Evolutionary conservation across 1,284 basidiomycete genomes (phyloP).

Genomic region (Trichosporon sp.): DNA sequence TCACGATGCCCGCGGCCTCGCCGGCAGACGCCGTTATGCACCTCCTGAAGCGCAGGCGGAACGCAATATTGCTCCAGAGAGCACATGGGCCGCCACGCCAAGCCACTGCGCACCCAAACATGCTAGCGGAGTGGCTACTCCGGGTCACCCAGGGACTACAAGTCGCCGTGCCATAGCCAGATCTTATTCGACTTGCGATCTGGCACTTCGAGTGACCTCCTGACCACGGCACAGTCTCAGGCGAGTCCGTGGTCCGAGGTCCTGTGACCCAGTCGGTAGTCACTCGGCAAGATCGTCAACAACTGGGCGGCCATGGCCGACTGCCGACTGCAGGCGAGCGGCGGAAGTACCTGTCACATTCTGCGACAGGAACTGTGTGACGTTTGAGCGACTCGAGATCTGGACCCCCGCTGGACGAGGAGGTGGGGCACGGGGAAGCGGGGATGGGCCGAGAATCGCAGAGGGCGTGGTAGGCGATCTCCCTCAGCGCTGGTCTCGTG

Average conservation of each 20-base stretch:
- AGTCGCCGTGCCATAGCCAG: neutral
- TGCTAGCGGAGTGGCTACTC: neutral
- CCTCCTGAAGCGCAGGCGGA: neutral
- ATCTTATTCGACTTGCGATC: neutral
- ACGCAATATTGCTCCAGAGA: neutral
- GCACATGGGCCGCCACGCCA: neutral
- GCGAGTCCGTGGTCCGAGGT: too few species aligned
- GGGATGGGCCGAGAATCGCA: neutral
- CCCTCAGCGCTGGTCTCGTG: neutral
- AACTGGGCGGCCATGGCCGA: neutral
- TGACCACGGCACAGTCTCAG: neutral
- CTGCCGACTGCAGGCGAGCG: neutral
- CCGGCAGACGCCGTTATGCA: neutral
- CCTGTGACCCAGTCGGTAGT: too few species aligned
- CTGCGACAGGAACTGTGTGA: neutral
- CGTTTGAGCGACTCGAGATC: neutral
- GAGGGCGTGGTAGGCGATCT: neutral
- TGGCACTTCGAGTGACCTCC: too few species aligned
- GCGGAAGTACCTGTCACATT: neutral
- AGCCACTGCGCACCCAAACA: neutral
- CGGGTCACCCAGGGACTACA: neutral
- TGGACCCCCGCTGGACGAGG: neutral
- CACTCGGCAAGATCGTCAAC: neutral
- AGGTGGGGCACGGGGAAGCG: neutral
- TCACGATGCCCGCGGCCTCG: neutral